phyloP scores from a whole-genome alignment of 441 rosid species.

The Jatropha podagrica region DNA sequence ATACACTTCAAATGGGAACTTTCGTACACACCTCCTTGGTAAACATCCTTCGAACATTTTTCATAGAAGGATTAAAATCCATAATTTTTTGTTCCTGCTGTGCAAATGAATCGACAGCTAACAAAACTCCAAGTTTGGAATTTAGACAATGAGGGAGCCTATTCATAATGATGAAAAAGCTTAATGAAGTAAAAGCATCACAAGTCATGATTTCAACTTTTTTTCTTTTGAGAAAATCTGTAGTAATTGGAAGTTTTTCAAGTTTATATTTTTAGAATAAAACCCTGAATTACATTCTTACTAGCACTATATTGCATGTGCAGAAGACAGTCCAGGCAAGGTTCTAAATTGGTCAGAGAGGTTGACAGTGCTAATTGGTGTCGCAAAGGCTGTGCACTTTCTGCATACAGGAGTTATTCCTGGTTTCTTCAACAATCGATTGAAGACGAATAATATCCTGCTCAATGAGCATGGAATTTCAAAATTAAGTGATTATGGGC shows the following conservation, averaged over 20 bases:
- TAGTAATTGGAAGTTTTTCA: neutral
- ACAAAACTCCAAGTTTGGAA: neutral
- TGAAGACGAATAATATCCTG: constrained; percentile 66
- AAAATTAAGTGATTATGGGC: constrained; percentile 75
- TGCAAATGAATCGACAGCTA: neutral
- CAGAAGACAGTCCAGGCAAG: constrained; percentile 39
- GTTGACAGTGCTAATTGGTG: constrained; percentile 50
- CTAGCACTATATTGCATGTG: constrained; percentile 19
- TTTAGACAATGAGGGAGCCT: neutral
- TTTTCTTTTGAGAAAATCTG: no score
- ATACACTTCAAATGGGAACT: constrained; percentile 55
- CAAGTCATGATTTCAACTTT: neutral
- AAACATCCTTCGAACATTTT: neutral
- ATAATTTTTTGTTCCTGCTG: no score
- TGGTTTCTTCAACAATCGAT: constrained; percentile 71
- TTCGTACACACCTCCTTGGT: constrained; percentile 57
- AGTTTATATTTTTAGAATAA: neutral
- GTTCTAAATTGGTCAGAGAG: constrained; percentile 75
- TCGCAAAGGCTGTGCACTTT: constrained; percentile 78
- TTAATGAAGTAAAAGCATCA: neutral
- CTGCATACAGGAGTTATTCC: constrained; percentile 89
- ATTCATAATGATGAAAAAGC: neutral
- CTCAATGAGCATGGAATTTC: constrained; percentile 61
- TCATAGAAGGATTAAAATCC: neutral
- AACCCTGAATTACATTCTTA: constrained; percentile 5